Evolutionary conservation across 257 asterid genomes (phyloP).

Genomic region (Jacaranda mimosifolia): DNA sequence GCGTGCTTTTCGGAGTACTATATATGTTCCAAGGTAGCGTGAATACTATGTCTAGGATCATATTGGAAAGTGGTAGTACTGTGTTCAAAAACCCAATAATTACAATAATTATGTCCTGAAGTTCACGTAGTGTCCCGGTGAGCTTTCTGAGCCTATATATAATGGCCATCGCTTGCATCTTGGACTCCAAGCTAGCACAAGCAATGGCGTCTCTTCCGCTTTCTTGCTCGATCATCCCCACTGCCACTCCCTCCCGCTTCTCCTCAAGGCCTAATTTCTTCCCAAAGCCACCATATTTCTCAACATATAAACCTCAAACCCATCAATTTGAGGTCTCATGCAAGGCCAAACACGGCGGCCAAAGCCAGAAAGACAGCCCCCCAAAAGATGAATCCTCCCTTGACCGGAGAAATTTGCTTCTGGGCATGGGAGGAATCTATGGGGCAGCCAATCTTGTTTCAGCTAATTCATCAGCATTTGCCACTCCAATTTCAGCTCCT

Average conservation of each 20-base stretch:
- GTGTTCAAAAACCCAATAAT: too few species aligned
- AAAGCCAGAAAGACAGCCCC: not conserved
- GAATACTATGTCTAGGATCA: too few species aligned
- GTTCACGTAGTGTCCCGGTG: too few species aligned
- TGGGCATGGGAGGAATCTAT: constrained; percentile 49
- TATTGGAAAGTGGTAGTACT: too few species aligned
- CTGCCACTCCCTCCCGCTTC: not conserved
- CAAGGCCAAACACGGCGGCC: not conserved
- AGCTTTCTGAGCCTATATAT: too few species aligned
- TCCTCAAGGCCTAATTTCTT: not conserved
- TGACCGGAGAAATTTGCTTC: constrained; percentile 46
- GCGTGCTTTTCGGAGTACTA: too few species aligned
- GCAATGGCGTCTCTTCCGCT: constrained; percentile 19
- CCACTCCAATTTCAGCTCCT: constrained; percentile 41
- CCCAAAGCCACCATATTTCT: not conserved
- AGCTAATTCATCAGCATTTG: constrained; percentile 4
- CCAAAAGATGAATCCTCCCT: not conserved
- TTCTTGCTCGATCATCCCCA: not conserved
- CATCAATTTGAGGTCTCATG: constrained; percentile 13
- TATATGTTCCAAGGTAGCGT: too few species aligned
- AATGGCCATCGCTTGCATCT: too few species aligned
- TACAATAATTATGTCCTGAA: too few species aligned
- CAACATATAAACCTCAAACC: not conserved
- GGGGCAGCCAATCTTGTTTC: constrained; percentile 31
- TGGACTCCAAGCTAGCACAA: not conserved